These are phyloP conservation scores for Coemansia sp. DNA, from an alignment of 192 early-diverging fungal species.

Conservation along the genomic window DNA sequence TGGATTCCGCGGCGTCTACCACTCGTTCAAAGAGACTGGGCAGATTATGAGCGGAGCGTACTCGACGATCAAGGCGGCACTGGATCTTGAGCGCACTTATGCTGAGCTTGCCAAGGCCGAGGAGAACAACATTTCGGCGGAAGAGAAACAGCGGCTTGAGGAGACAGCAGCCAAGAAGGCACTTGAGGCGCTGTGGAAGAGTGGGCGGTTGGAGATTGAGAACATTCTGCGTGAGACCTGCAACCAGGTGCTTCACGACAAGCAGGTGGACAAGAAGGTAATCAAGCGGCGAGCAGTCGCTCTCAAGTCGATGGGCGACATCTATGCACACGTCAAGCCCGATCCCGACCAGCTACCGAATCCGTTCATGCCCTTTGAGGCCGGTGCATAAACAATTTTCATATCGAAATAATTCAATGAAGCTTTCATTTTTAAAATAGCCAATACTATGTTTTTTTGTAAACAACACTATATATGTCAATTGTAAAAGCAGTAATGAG, in stretches of 20 bases:
- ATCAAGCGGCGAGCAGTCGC: slow-evolving; percentile 71
- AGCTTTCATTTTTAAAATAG: neutral
- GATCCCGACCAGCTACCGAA: slow-evolving; percentile 54
- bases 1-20: slow-evolving; percentile 64
- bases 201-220: slow-evolving; percentile 93
- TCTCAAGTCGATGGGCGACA: slow-evolving; percentile 79
- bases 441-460: no score
- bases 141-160: slow-evolving; percentile 66
- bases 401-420: no score
- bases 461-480: neutral
- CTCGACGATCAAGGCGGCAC: slow-evolving; percentile 84
- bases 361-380: slow-evolving; percentile 38
- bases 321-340: slow-evolving; percentile 71
- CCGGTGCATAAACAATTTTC: neutral
- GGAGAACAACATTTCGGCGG: slow-evolving; percentile 68
- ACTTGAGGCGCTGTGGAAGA: slow-evolving; percentile 88
- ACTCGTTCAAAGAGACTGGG: slow-evolving; percentile 80
- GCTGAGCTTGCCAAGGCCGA: slow-evolving; percentile 87
- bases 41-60: slow-evolving; percentile 91
- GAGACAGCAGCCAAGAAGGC: slow-evolving; percentile 75
- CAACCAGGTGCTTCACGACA: slow-evolving; percentile 76
- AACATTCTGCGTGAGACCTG: slow-evolving; percentile 90
- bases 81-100: slow-evolving; percentile 91
- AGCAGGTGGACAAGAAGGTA: slow-evolving; percentile 54
- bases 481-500: no score